phyloP scores from a whole-genome alignment of 2,329 filamentous ascomycete genomes.

The Leptographium lundbergii region DNA sequence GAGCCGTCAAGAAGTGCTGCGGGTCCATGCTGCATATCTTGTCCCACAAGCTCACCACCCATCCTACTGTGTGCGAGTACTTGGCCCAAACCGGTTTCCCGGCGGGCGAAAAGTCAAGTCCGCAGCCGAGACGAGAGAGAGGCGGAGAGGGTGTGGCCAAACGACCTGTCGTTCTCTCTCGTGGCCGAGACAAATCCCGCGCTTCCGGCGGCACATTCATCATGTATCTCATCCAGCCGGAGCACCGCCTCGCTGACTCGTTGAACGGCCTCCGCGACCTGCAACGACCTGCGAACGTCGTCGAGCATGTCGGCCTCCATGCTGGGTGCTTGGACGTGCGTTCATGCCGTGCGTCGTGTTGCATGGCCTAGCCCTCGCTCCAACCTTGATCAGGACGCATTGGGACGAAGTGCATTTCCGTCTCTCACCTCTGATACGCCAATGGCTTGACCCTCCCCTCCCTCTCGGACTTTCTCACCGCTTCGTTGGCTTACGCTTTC shows the following conservation, averaged over 20 bases:
- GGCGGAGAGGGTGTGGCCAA: background rate
- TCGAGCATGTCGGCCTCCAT: background rate
- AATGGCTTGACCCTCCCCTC: background rate
- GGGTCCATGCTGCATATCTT: background rate
- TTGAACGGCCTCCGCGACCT: background rate
- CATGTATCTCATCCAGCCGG: background rate
- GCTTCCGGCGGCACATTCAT: background rate
- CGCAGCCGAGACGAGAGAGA: background rate
- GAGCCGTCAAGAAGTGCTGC: background rate
- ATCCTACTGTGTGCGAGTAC: background rate
- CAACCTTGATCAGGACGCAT: background rate
- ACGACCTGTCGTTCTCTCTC: background rate
- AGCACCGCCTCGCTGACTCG: too few species aligned
- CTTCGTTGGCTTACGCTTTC: background rate
- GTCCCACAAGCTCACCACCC: background rate
- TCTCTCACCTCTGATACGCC: background rate
- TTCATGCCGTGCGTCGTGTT: background rate
- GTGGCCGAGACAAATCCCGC: background rate
- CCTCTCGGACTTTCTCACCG: background rate
- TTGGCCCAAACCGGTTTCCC: background rate
- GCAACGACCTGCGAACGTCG: background rate
- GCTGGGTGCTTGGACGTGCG: background rate
- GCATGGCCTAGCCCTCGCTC: background rate
- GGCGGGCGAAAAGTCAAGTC: background rate
- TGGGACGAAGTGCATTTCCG: background rate